A percentile compares a stretch with the other conserved stretches of the same genome.
These are phyloP conservation scores for Spongispora temasekensis DNA, from an alignment of 1,284 basidiomycete species.

Conservation along the genomic window DNA sequence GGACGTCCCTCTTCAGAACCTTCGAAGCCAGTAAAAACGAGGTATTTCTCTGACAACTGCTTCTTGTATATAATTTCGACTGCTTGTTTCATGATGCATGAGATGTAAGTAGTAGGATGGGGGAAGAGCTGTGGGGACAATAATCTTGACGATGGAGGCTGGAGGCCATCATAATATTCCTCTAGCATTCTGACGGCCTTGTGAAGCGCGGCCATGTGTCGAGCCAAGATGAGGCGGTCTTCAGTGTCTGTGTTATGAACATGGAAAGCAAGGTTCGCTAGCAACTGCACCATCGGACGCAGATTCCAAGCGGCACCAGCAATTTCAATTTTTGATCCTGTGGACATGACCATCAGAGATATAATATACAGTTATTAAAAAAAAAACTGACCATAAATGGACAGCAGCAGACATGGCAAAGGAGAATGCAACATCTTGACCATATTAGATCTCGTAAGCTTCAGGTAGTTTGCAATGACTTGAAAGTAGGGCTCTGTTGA, in stretches of 20 bases:
- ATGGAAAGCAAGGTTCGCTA: background rate
- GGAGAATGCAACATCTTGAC: background rate
- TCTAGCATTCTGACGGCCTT: background rate
- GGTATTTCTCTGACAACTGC: background rate
- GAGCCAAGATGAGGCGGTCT: background rate
- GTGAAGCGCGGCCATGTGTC: background rate
- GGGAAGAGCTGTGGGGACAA: background rate
- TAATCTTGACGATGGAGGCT: background rate
- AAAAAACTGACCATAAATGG: background rate
- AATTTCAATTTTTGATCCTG: background rate
- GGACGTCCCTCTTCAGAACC: background rate
- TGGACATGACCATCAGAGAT: background rate
- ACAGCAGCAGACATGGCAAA: background rate
- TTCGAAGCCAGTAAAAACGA: background rate
- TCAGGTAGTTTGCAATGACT: background rate
- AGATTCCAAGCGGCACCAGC: background rate
- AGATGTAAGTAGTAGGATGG: background rate
- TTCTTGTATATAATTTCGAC: background rate
- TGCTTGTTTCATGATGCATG: background rate
- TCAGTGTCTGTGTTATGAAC: background rate
- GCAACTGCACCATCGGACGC: background rate
- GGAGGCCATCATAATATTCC: background rate
- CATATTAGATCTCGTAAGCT: background rate
- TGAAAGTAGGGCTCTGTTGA: background rate
- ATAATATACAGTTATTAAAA: background rate